Evolutionary conservation across 1,284 basidiomycete species (phyloP).

Genomic region (Sporisorium graminicola): DNA sequence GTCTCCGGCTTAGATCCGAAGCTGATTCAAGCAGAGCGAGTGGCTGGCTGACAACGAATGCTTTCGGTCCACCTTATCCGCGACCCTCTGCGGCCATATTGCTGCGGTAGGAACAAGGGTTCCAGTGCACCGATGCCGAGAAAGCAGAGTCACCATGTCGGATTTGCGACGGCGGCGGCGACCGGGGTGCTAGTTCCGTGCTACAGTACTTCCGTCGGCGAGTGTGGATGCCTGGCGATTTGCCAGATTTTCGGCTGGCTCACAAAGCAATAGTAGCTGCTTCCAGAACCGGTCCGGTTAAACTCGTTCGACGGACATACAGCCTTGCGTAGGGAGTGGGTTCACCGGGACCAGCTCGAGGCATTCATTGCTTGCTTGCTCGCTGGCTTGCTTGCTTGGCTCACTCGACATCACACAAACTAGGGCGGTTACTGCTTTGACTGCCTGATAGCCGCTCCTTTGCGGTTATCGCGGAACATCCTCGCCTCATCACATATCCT

Average conservation of each 20-base stretch:
- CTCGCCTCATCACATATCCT: not conserved
- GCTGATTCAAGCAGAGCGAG: not conserved
- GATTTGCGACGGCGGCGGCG: not conserved
- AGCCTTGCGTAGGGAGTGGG: not conserved
- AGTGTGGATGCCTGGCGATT: not conserved
- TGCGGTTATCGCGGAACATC: not conserved
- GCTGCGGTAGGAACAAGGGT: not conserved
- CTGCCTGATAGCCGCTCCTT: not conserved
- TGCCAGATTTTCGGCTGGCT: too few relatives aligned
- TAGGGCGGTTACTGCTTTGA: not conserved
- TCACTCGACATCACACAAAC: not conserved
- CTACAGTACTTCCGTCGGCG: not conserved
- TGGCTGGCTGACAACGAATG: too few relatives aligned
- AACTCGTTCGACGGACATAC: not conserved
- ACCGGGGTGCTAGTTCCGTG: too few relatives aligned
- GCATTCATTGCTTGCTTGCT: too few relatives aligned
- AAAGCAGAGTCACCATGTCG: not conserved
- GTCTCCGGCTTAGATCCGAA: constrained; percentile 16
- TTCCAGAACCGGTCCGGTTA: not conserved
- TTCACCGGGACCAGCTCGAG: too few relatives aligned
- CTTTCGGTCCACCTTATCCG: constrained; percentile 1
- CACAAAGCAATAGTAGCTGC: not conserved
- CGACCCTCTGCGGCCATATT: not conserved
- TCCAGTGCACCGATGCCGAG: not conserved
- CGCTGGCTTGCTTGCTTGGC: too few relatives aligned